Evolutionary conservation across 2,329 filamentous ascomycete species (phyloP), one percentile per base, ranked within the genome.

Genomic region (Venturia pyrina): DNA sequence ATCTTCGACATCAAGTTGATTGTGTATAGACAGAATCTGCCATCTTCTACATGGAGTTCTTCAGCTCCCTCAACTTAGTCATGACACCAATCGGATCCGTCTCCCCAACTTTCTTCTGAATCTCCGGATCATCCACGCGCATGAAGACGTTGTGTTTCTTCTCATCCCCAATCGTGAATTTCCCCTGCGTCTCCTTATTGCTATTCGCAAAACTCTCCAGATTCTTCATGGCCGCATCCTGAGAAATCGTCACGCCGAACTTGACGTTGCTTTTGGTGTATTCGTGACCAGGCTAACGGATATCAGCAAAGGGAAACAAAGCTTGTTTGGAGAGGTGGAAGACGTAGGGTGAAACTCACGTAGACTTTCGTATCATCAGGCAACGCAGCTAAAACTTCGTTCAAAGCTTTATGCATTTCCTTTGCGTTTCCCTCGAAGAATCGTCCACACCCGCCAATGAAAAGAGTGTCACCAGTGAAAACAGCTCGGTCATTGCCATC

Each of bases 141-240:
- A 99, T 98, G 73, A 99, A 99, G 1, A 96, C 91, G 73, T 99
- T 99, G 76, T 98, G 92, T 78, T 90, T 80, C 90, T 98, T 98
- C 79, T 99, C 95, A 73, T 99, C 92, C 0, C 89, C 93, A 76
- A 99, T 98, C 0, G 93, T 99, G 72, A 96, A 98, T 73, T 92
- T 90, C 60, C 95, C 95, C 76, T 96, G 93, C 1, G 95, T 98
- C 79, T 97, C 85, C 78, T 87, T 81, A 77, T 97, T 93, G 67
- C 84, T 82, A 65, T 90, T 85, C 1, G 91, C 89, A 75, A 91
- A 97, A 0, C 83, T 81, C 70, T 90, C 81, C 41, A 99, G 82
- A 71, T 87, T 89, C 81, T 89, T 87, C 68, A 97, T 86, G 0
- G 90, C 82, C 62, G 90, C 87, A 53, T 85, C 89, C 72, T 90